Evolutionary conservation across 306 rosid species (phyloP).

Genomic region (Hylodesmum podocarpum): DNA sequence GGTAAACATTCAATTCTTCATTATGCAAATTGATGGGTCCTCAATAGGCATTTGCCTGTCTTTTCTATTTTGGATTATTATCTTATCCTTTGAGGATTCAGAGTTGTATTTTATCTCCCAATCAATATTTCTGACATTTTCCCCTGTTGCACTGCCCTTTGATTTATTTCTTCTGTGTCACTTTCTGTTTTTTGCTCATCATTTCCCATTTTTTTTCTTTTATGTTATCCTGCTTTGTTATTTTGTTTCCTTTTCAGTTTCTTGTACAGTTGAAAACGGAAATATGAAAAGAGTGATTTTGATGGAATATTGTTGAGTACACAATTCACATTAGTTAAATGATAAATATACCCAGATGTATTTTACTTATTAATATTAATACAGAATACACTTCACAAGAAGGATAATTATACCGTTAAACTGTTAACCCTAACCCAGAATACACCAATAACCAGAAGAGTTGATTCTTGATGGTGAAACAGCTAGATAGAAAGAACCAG

Average conservation of each 20-base stretch:
- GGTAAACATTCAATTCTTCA: constrained; percentile 19
- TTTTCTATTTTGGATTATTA: constrained; percentile 12
- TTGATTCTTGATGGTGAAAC: no score
- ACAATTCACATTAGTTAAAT: neutral
- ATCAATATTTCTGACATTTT: constrained; percentile 3
- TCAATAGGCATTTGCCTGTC: neutral
- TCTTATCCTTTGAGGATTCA: constrained; percentile 15
- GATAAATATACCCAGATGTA: neutral
- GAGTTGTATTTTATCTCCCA: constrained; percentile 11
- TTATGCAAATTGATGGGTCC: neutral
- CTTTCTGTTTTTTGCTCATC: constrained; percentile 9
- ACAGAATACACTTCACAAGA: neutral
- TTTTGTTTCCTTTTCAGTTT: neutral
- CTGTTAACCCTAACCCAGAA: no score
- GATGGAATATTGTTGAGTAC: neutral
- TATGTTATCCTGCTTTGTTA: constrained; percentile 14
- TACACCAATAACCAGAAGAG: no score
- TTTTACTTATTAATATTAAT: neutral
- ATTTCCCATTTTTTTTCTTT: neutral
- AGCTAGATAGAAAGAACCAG: no score
- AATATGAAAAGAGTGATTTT: neutral
- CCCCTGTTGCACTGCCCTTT: neutral
- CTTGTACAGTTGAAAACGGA: neutral
- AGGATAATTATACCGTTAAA: neutral
- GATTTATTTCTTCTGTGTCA: neutral